Base-by-base conservation (phyloP, 805 yeast genomes). In the Yarrowia sp. region DNA sequence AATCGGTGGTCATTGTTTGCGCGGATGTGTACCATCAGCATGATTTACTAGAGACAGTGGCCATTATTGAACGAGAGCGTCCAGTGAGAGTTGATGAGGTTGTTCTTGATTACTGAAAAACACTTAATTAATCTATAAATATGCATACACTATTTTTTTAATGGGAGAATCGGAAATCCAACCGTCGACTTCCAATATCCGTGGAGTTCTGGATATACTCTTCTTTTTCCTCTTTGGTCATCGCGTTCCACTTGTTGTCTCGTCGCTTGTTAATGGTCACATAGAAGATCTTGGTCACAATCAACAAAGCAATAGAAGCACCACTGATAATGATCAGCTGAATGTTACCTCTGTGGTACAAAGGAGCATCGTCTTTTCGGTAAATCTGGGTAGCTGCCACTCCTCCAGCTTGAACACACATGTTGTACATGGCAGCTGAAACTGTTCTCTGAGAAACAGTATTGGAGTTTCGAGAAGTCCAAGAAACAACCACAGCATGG, bases 381-480 rank as follows among this genome's bases (percentile, higher is more conserved):
- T 87, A 88, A 8, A 88, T 79, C 69, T 86, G 83, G 5, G 85
- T 76, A 4, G 85, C 76, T 8, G 82, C 75, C 53, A 88, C 84
- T 15, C 77, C 73, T 1, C 85, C 87, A 0, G 83, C 76, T 71
- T 88, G 92, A 0, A 83, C 84, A 71, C 79, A 81, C 79, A 86
- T 85, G 69, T 87, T 88, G 71, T 83, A 86, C 50, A 87, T 65
- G 0, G 91, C 85, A 0, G 90, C 84, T 14, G 87, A 80, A 2
- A 87, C 85, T 0, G 91, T 83, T 68, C 92, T 76, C 1, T 84
- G 76, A 17, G 86, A 74, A 28, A 87, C 88, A 0, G 87, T 79
- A 71, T 84, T 83, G 9, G 89, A 80, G 69, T 86, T 86, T 36
- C 83, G 73, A 0, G 91, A 86, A 66, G 84, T 81, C 86, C 89